A percentile compares a stretch with the other conserved stretches of the same genome.
Conservation (phyloP, 2,329 filamentous ascomycete genomes). For the Talaromyces piceae region DNA sequence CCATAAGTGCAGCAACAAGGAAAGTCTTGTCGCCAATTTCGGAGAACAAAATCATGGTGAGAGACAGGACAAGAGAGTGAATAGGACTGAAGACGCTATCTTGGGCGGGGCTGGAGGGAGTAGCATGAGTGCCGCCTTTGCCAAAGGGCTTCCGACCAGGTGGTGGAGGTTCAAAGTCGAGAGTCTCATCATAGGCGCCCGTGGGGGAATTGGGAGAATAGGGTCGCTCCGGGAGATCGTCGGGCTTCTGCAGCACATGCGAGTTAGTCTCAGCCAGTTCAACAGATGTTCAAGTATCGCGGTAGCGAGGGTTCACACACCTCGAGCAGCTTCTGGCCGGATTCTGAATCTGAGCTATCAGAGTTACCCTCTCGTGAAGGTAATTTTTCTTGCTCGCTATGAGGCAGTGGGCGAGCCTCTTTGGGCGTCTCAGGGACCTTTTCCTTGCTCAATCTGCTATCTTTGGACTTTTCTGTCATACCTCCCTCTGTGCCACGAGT, state of each 20-base stretch:
- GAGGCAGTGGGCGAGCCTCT: constrained; percentile 72
- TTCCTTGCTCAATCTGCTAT: constrained; percentile 59
- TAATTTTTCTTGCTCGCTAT: constrained; percentile 69
- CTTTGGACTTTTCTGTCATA: constrained; percentile 79
- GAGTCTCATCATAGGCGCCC: constrained; percentile 33
- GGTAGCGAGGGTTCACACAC: constrained; percentile 34
- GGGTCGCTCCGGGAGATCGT: constrained; percentile 69
- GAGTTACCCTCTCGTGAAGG: constrained; percentile 30
- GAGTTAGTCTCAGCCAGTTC: not conserved
- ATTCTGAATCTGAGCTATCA: constrained; percentile 34
- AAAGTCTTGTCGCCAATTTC: constrained; percentile 99
- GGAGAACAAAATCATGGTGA: constrained; percentile 96
- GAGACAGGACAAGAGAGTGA: constrained; percentile 84
- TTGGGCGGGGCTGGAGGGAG: constrained; percentile 22
- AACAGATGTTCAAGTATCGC: not conserved
- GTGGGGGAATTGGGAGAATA: constrained; percentile 59
- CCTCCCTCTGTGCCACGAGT: constrained; percentile 85
- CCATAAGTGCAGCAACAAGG: constrained; percentile 93
- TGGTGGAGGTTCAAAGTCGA: constrained; percentile 24
- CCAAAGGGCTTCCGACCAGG: constrained; percentile 13
- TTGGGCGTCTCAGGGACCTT: constrained; percentile 80
- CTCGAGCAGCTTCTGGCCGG: constrained; percentile 44
- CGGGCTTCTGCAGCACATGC: constrained; percentile 61
- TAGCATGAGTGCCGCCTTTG: constrained; percentile 19
- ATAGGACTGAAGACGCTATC: constrained; percentile 60